Evolutionary conservation across 1,139 yeast species (phyloP), one percentile per base, ranked within the genome.

Genomic region (Suhomyces choctaworum): DNA sequence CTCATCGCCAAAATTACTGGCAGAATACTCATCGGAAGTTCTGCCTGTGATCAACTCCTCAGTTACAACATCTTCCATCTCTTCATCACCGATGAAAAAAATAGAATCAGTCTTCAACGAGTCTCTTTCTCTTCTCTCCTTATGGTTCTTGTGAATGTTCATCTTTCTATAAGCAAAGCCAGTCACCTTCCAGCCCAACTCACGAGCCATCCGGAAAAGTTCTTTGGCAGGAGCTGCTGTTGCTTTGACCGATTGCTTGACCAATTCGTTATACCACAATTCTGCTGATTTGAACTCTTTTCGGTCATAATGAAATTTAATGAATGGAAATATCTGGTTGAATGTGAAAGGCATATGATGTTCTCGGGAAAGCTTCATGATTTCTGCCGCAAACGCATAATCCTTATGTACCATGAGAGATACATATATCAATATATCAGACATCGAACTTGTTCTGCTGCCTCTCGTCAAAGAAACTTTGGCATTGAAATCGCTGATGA

Each of bases 281-380:
- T 61, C 57, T 1, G 75, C 71, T 12, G 46, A 45, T 1, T 52
- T 51, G 41, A 44, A 46, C 32, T 69, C 69, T 9, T 55, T 48
- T 15, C 60, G 47, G n/a, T 48, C 46, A 41, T 65, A 64, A 41
- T 68, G 71, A 40, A 59, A 62, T 41, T 52, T 53, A 7, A 70
- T 62, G 32, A 70, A 66, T 1, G 76, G 74, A 34, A 55, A 66
- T 2, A 69, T 46, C 42, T 69, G 76, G 39, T 63, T 60, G 46
- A 69, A 67, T 0, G 74, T 58, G 26, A 65, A 57, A 7, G 72
- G 71, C 12, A 65, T 40, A 3, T 56, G 53, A 15, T 41, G 41
- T 5, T 51, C 41, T 12, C 66, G 47, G 3, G 66, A 56, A 12
- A 44, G 42, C 35, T 57, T 52, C 11, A 67, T 47, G 25, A 64